These are phyloP conservation scores for Paraphysoderma sedebokerense DNA, from an alignment of 371 early-diverging fungal species.

Conservation along the genomic window DNA sequence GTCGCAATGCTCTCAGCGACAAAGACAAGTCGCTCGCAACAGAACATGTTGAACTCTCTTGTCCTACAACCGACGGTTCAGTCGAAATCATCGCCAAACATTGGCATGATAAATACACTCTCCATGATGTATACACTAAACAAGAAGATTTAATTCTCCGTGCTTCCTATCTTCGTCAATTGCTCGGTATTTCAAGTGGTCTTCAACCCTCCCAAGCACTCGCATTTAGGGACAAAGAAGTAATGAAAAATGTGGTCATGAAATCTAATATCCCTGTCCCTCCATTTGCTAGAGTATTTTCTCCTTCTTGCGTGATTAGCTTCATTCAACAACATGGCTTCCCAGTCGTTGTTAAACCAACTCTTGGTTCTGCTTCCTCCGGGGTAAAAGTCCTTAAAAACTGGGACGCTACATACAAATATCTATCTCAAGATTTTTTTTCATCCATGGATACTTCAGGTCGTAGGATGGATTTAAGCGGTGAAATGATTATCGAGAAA, in stretches of 20 bases:
- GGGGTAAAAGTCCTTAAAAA: constrained; percentile 10
- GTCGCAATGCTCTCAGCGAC: constrained; percentile 2
- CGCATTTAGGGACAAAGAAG: constrained; percentile 16
- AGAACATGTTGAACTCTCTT: constrained; percentile 3
- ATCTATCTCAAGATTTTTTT: constrained; percentile 11
- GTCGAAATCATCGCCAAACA: constrained; percentile 9
- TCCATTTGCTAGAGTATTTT: constrained; percentile 7
- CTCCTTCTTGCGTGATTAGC: constrained; percentile 10
- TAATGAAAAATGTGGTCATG: constrained; percentile 12
- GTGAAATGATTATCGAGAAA: constrained; percentile 17
- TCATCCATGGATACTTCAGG: constrained; percentile 5
- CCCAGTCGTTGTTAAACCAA: constrained; percentile 20
- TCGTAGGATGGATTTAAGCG: constrained; percentile 3
- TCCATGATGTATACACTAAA: constrained; percentile 16
- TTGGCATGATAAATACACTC: constrained; percentile 7
- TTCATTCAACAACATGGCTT: constrained; percentile 11
- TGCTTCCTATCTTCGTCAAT: constrained; percentile 10
- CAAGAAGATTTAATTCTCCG: constrained; percentile 21
- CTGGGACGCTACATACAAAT: constrained; percentile 6
- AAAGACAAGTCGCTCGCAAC: constrained; percentile 1
- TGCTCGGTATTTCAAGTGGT: constrained; percentile 5
- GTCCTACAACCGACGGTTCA: constrained; percentile 5
- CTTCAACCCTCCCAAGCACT: constrained; percentile 5
- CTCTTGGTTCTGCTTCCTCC: constrained; percentile 14
- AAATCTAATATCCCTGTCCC: constrained; percentile 12